These are phyloP conservation scores for Fermentozyma sake DNA, from an alignment of 1,139 yeast genomes.

Conservation along the genomic window DNA sequence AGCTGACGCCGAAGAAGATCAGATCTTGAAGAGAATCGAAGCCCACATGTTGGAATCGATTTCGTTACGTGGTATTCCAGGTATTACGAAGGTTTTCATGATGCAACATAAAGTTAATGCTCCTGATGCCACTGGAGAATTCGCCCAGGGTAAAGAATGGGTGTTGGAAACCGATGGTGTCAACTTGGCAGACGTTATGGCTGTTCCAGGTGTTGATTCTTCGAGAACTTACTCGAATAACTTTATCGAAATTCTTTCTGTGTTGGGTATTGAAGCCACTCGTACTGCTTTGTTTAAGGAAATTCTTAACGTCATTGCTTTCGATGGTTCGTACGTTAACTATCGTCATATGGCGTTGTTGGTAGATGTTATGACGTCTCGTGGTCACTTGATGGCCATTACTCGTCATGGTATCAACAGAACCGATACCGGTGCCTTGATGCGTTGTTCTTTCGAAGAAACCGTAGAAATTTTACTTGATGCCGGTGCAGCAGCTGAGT, in stretches of 20 bases:
- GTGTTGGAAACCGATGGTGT: slow-evolving; percentile 98
- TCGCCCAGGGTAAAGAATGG: slow-evolving; percentile 89
- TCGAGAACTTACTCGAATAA: slow-evolving; percentile 90
- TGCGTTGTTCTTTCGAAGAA: slow-evolving; percentile 99
- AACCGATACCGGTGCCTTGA: slow-evolving; percentile 96
- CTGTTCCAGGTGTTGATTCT: slow-evolving; percentile 92
- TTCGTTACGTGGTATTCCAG: slow-evolving; percentile 93
- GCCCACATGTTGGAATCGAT: slow-evolving; percentile 95
- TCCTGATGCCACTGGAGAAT: slow-evolving; percentile 84
- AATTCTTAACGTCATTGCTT: slow-evolving; percentile 94
- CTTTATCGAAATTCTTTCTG: slow-evolving; percentile 91
- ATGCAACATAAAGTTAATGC: slow-evolving; percentile 85
- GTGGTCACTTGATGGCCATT: slow-evolving; percentile 98
- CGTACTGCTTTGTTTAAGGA: slow-evolving; percentile 91
- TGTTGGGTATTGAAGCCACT: slow-evolving; percentile 97
- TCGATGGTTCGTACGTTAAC: slow-evolving; percentile 98
- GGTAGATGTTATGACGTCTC: slow-evolving; percentile 97
- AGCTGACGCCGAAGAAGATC: slow-evolving; percentile 95
- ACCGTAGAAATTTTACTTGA: slow-evolving; percentile 96
- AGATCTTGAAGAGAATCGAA: slow-evolving; percentile 90
- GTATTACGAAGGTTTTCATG: slow-evolving; percentile 87
- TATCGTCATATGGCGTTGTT: slow-evolving; percentile 97
- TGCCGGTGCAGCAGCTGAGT: slow-evolving; percentile 97
- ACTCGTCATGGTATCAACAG: slow-evolving; percentile 99
- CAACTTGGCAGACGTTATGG: slow-evolving; percentile 90